Conservation (phyloP, 2,329 filamentous ascomycete species). For the Epichloe aotearoae region DNA sequence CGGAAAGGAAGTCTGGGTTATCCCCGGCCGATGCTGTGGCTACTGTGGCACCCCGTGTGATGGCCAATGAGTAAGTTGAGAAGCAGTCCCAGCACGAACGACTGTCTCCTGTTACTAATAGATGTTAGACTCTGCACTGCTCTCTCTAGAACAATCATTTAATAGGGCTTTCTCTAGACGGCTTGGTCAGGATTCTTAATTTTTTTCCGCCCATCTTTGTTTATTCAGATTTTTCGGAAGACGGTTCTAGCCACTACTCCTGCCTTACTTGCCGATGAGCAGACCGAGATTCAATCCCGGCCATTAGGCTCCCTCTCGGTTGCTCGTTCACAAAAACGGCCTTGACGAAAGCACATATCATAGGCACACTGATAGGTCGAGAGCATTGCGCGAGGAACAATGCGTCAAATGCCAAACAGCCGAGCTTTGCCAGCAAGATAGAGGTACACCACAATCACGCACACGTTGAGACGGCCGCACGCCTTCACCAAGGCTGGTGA, state of each 20-base stretch:
- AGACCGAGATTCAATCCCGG: neutral
- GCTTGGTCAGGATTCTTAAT: neutral
- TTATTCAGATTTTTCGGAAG: neutral
- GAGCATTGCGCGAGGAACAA: neutral
- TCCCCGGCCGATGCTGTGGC: conserved; percentile 37
- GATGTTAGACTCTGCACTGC: neutral
- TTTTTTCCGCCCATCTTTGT: neutral
- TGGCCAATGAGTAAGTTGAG: conserved; percentile 1
- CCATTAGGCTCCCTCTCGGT: neutral
- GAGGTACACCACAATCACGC: neutral
- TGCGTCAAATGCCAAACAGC: neutral
- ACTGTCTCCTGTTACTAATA: neutral
- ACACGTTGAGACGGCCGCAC: neutral
- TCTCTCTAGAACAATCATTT: neutral
- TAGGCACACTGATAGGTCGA: neutral
- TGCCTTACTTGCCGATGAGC: neutral
- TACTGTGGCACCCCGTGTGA: conserved; percentile 35
- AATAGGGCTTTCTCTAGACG: neutral
- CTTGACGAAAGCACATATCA: neutral
- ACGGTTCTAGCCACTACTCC: neutral
- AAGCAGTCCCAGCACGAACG: neutral
- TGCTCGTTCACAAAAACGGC: neutral
- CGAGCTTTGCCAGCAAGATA: neutral
- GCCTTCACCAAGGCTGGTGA: neutral
- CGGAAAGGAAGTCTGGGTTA: conserved; percentile 42